Conservation (phyloP, 306 rosid species). For the Corylus heterophylla region DNA sequence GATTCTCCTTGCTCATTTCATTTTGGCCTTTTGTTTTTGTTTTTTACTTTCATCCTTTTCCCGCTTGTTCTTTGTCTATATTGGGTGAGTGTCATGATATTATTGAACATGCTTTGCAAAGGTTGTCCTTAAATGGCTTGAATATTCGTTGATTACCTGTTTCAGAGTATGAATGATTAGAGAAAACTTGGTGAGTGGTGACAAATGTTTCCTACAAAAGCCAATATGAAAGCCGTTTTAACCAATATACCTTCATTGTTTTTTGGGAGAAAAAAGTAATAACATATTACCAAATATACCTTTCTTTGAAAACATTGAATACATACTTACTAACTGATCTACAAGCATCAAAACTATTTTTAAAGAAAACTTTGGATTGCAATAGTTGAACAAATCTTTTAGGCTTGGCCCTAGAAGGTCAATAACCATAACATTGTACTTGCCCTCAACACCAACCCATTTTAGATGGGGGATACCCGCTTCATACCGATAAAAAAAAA, state of each 20-base stretch:
- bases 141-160: neutral
- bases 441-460: constrained; percentile 99
- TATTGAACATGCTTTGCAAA: neutral
- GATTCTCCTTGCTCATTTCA: neutral
- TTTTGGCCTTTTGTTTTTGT: neutral
- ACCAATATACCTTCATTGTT: constrained; percentile 11
- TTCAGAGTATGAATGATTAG: neutral
- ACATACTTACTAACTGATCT: constrained; percentile 83
- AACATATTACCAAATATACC: neutral
- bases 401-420: constrained; percentile 99
- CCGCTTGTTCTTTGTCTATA: neutral
- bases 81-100: neutral
- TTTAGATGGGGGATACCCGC: constrained; percentile 96
- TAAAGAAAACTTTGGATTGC: constrained; percentile 78
- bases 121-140: neutral
- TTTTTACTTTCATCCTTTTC: neutral
- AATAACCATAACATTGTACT: constrained; percentile 92
- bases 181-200: neutral
- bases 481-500: constrained; percentile 26
- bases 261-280: constrained; percentile 5
- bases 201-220: neutral
- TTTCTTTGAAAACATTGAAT: neutral
- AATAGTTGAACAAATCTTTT: constrained; percentile 92
- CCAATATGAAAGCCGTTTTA: constrained; percentile 14
- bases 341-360: constrained; percentile 98